A percentile compares a stretch with the other conserved stretches of the same genome.
These are phyloP conservation scores for Spergularia bocconei DNA, from an alignment of 148 eudicot genomes.

Conservation along the genomic window DNA sequence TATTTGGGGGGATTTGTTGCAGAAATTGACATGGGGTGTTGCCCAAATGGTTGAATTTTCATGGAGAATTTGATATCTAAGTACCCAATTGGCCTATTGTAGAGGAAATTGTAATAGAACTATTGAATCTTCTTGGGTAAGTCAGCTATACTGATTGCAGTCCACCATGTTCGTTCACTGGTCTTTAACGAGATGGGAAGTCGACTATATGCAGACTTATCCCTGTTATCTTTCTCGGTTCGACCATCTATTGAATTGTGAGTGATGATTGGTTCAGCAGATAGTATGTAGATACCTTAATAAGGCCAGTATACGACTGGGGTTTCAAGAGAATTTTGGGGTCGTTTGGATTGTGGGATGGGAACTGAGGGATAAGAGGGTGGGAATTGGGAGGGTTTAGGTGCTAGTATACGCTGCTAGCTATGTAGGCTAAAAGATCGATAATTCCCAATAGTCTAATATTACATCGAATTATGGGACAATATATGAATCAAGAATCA, in stretches of 20 bases:
- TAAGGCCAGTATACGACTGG: neutral
- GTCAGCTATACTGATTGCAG: neutral
- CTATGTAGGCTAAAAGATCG: neutral
- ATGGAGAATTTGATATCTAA: neutral
- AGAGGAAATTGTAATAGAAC: neutral
- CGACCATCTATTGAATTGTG: neutral
- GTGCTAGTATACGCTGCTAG: neutral
- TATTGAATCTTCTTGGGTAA: neutral
- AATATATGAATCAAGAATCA: too few relatives aligned
- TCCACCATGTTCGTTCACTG: too few relatives aligned
- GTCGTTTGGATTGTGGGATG: neutral
- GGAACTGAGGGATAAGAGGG: too few relatives aligned
- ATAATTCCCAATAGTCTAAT: neutral
- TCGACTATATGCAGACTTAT: neutral
- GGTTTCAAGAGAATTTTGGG: neutral
- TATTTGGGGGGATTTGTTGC: conserved; percentile 5
- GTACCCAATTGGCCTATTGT: neutral
- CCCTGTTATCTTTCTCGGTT: neutral
- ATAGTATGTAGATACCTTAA: neutral
- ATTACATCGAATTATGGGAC: too few relatives aligned
- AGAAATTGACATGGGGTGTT: conserved; percentile 10
- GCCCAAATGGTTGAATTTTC: neutral
- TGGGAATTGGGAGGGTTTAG: too few relatives aligned
- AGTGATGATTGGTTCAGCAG: neutral
- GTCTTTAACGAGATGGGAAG: neutral